Conservation (phyloP, 495 filamentous ascomycete species). For the Margaritispora aquatica region DNA sequence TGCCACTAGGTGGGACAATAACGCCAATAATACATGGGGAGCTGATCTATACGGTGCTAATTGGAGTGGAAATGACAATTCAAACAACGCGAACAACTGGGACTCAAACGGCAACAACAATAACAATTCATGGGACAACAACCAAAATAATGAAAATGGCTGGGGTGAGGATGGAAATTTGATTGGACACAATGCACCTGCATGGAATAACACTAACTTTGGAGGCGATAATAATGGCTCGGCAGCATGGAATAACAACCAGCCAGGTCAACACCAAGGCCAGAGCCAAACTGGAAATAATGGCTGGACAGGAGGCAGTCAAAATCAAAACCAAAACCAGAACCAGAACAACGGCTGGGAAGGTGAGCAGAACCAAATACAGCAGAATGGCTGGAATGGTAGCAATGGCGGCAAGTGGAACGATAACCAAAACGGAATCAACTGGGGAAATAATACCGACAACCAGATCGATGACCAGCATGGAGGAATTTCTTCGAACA, state of each 20-base stretch:
- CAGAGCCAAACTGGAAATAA: conserved; percentile 5
- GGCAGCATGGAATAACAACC: background rate
- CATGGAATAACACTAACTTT: conserved; percentile 3
- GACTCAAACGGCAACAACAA: conserved; percentile 8
- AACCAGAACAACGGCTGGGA: conserved; percentile 9
- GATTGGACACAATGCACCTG: background rate
- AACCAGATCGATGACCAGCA: background rate
- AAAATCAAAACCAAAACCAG: background rate
- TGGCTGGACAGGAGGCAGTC: background rate
- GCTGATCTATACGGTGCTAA: background rate
- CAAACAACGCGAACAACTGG: background rate
- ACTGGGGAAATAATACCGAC: background rate
- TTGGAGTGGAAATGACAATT: conserved; percentile 9
- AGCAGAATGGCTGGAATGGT: background rate
- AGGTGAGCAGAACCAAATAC: conserved; percentile 3
- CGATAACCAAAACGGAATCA: background rate
- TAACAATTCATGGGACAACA: conserved; percentile 3
- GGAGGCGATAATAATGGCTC: background rate
- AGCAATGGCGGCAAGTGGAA: background rate
- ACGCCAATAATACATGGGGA: background rate
- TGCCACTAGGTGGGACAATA: background rate
- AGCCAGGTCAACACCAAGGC: no score
- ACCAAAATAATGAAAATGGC: no score
- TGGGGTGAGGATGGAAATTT: no score
- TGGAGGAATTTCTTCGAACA: background rate